A percentile compares a stretch with the other conserved stretches of the same genome.
Conservation (phyloP, 129 eudicot genomes). For the Mikania micrantha region DNA sequence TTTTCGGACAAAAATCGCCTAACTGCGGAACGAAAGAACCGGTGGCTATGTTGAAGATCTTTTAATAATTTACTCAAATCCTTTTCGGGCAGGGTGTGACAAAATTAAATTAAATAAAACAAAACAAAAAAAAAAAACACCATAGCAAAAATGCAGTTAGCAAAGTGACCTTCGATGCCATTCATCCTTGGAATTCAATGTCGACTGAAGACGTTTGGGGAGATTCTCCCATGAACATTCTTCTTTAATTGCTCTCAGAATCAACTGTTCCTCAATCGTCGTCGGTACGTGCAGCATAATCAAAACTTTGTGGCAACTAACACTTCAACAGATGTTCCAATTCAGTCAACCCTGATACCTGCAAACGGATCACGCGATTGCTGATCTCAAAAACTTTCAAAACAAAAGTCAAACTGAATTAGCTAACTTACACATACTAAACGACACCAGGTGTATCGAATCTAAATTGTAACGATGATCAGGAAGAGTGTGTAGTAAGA, state of each 20-base stretch:
- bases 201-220: slow-evolving; percentile 87
- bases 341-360: slow-evolving; percentile 11
- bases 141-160: slow-evolving; percentile 15
- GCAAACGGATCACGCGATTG: slow-evolving; percentile 13
- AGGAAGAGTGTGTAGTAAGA: slow-evolving; percentile 10
- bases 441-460: neutral
- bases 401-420: slow-evolving; percentile 5
- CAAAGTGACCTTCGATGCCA: slow-evolving; percentile 83
- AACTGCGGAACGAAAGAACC: too few species aligned
- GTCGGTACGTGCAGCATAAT: slow-evolving; percentile 68
- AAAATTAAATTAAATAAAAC: neutral
- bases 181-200: slow-evolving; percentile 73
- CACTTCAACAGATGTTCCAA: neutral
- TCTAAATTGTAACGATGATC: neutral
- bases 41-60: too few species aligned
- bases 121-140: too few species aligned
- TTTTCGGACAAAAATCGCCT: too few species aligned
- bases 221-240: slow-evolving; percentile 90
- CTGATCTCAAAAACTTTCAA: neutral
- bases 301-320: neutral
- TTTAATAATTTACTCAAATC: too few species aligned
- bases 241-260: slow-evolving; percentile 77
- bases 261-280: slow-evolving; percentile 87
- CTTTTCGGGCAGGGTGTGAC: too few species aligned
- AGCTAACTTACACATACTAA: neutral